Conservation (phyloP, 208 protist species). For the Acanthamoeba divionensis region DNA sequence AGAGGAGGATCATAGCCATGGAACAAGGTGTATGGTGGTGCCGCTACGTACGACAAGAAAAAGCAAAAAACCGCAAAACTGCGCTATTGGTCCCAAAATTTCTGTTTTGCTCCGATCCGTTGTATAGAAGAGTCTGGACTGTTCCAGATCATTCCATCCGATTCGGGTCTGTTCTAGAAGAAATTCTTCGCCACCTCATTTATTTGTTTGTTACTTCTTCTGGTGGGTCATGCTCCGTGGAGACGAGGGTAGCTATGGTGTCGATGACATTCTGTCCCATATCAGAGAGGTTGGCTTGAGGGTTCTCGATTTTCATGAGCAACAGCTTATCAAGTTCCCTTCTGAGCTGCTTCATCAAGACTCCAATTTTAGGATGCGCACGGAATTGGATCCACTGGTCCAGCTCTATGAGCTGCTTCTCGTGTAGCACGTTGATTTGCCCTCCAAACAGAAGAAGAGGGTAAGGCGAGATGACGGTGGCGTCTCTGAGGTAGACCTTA, state of each 20-base stretch:
- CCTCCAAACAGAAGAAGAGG: constrained; percentile 91
- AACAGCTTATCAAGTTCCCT: constrained; percentile 69
- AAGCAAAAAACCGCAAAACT: too few relatives aligned
- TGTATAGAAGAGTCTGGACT: too few relatives aligned
- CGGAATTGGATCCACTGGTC: constrained; percentile 63
- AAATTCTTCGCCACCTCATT: too few relatives aligned
- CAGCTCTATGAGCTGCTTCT: constrained; percentile 53
- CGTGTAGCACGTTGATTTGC: constrained; percentile 59
- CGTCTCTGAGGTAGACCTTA: constrained; percentile 87
- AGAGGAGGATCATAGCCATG: too few relatives aligned
- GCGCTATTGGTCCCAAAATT: too few relatives aligned
- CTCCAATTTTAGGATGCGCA: constrained; percentile 23
- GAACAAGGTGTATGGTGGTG: too few relatives aligned
- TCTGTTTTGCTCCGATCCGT: too few relatives aligned
- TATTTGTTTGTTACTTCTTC: too few relatives aligned
- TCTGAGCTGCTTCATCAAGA: constrained; percentile 67
- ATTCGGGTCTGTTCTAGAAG: too few relatives aligned
- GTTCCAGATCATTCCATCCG: too few relatives aligned
- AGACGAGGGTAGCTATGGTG: not conserved
- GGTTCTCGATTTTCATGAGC: constrained; percentile 7
- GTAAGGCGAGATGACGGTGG: constrained; percentile 86
- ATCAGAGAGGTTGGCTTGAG: not conserved
- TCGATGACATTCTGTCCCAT: not conserved
- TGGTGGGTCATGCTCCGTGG: too few relatives aligned
- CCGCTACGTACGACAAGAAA: too few relatives aligned